These are phyloP conservation scores for Dactylorhiza incarnata DNA, from an alignment of 106 monocot genomes.

Conservation along the genomic window DNA sequence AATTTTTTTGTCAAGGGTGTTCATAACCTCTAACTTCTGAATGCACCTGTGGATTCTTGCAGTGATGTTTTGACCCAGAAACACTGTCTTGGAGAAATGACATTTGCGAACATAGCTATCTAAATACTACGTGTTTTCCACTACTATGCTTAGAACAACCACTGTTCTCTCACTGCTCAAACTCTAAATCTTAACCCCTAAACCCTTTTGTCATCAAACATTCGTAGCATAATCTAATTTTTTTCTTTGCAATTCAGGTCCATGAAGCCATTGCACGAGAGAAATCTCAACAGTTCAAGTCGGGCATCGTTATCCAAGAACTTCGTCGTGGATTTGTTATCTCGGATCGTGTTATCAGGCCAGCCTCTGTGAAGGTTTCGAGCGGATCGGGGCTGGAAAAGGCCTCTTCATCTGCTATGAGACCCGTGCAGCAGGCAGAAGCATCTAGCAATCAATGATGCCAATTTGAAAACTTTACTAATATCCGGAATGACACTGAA, in stretches of 20 bases:
- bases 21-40: too few relatives aligned
- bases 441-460: conserved; percentile 11
- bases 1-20: too few relatives aligned
- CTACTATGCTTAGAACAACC: too few relatives aligned
- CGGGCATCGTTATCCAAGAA: conserved; percentile 65
- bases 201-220: too few relatives aligned
- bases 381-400: conserved; percentile 35
- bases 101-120: too few relatives aligned
- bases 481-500: background rate
- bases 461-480: conserved; percentile 12
- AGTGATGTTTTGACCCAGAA: too few relatives aligned
- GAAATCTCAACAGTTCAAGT: conserved; percentile 63
- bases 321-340: conserved; percentile 65
- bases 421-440: conserved; percentile 13
- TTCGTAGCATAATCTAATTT: too few relatives aligned
- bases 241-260: conserved; percentile 37
- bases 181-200: too few relatives aligned
- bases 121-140: too few relatives aligned
- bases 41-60: too few relatives aligned
- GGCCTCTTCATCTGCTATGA: conserved; percentile 13
- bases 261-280: conserved; percentile 80
- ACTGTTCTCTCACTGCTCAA: too few relatives aligned
- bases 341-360: conserved; percentile 54
- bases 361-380: conserved; percentile 73
- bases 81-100: too few relatives aligned